Percentiles rank a stretch among this genome's conserved stretches.
Conservation (phyloP, 202 grass and related monocot genomes). For the Alloteropsis angusta region DNA sequence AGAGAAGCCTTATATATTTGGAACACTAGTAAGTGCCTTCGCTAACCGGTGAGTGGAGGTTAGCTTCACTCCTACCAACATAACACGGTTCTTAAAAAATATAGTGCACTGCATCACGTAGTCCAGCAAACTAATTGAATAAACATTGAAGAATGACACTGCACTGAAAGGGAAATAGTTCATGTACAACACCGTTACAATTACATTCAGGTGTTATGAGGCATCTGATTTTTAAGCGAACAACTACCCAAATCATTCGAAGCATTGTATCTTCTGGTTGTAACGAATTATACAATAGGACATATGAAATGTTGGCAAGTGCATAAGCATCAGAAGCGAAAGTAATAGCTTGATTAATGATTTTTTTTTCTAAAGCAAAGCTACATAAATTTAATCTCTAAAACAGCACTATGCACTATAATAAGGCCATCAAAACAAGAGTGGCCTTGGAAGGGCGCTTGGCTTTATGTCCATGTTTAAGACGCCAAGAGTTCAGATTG, state of each 20-base stretch:
- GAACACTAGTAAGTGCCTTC: neutral
- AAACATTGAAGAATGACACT: neutral
- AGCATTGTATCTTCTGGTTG: neutral
- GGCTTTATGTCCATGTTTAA: neutral
- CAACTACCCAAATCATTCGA: neutral
- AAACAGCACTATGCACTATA: constrained; percentile 2
- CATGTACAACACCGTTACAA: neutral
- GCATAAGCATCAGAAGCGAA: neutral
- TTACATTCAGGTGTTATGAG: neutral
- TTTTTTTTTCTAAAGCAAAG: neutral
- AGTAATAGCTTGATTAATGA: neutral
- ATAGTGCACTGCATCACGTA: neutral
- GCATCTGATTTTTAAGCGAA: neutral
- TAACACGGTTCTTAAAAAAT: neutral
- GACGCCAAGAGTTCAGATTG: neutral
- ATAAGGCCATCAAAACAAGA: neutral
- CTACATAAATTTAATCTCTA: neutral
- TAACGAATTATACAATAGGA: neutral
- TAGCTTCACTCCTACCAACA: neutral
- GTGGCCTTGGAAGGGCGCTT: neutral
- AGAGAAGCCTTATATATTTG: neutral
- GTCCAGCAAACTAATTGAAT: neutral
- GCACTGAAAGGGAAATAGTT: neutral
- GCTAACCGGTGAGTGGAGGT: neutral
- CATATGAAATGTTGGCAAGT: neutral